Conservation (phyloP, 371 early-diverging fungal genomes). For the Mucor lusitanicus region DNA sequence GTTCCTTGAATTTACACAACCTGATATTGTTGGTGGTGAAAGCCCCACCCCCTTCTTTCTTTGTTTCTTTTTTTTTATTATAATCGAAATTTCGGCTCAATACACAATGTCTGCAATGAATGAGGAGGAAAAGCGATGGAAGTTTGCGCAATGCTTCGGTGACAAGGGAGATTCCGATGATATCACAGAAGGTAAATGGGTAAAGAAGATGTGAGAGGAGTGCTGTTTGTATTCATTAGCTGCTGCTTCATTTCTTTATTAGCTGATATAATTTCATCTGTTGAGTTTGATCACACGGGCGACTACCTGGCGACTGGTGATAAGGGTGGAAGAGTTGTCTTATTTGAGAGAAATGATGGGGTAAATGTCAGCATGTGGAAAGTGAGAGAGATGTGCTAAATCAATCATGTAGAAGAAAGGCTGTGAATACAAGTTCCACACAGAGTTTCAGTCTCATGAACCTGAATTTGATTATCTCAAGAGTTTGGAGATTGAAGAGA, state of each 20-base stretch:
- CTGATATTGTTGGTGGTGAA: background rate
- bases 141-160: slow-evolving; percentile 98
- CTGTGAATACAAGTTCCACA: slow-evolving; percentile 99
- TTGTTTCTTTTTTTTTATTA: background rate
- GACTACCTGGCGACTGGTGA: slow-evolving; percentile 98
- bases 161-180: slow-evolving; percentile 98
- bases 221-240: background rate
- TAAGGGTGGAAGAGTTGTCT: slow-evolving; percentile 95
- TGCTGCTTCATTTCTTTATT: background rate
- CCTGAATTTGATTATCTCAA: slow-evolving; percentile 99
- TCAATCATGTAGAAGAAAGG: slow-evolving; percentile 81
- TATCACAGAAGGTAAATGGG: slow-evolving; percentile 89
- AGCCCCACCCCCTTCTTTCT: background rate
- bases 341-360: slow-evolving; percentile 95
- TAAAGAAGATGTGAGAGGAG: background rate
- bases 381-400: background rate
- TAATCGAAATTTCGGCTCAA: background rate
- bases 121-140: slow-evolving; percentile 60
- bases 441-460: slow-evolving; percentile 99
- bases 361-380: slow-evolving; percentile 56
- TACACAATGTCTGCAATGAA: background rate
- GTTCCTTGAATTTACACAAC: background rate
- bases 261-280: slow-evolving; percentile 98
- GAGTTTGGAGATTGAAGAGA: slow-evolving; percentile 99
- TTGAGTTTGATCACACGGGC: slow-evolving; percentile 97